A percentile compares a stretch with the other conserved stretches of the same genome.
phyloP scores from a whole-genome alignment of 2,329 filamentous ascomycete genomes.

The Aspergillus phoenicis region DNA sequence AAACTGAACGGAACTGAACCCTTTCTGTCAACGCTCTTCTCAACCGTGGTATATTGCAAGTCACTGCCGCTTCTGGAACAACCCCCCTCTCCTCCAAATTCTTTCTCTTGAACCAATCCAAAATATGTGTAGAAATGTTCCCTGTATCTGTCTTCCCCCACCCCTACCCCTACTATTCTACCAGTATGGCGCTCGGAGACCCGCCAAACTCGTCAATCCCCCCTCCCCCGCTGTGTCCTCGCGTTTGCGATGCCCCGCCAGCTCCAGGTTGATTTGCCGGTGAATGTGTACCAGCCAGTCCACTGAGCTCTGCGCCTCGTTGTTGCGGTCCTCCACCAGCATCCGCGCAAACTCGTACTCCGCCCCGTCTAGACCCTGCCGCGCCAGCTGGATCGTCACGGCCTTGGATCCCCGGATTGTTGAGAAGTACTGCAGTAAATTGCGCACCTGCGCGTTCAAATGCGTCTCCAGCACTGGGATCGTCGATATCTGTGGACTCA shows the following conservation, averaged over 20 bases:
- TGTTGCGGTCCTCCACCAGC: slow-evolving; percentile 92
- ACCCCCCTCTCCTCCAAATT: neutral
- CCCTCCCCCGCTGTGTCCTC: slow-evolving; percentile 47
- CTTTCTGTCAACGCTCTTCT: slow-evolving; percentile 4
- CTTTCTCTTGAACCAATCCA: no score
- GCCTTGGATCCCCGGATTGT: slow-evolving; percentile 82
- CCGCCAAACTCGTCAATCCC: slow-evolving; percentile 49
- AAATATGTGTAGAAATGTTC: no score
- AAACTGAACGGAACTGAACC: neutral
- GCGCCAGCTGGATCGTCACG: slow-evolving; percentile 82
- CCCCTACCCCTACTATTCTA: slow-evolving; percentile 18
- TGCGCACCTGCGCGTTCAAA: slow-evolving; percentile 91
- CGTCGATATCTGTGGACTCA: slow-evolving; percentile 79
- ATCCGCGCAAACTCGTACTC: slow-evolving; percentile 95
- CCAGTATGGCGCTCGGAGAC: slow-evolving; percentile 51
- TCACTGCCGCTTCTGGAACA: slow-evolving; percentile 3
- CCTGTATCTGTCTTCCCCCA: neutral
- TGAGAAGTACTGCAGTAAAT: slow-evolving; percentile 85
- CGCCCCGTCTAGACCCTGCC: slow-evolving; percentile 89
- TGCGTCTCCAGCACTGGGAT: slow-evolving; percentile 87
- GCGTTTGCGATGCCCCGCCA: slow-evolving; percentile 55
- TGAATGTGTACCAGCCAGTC: slow-evolving; percentile 98
- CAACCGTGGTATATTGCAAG: slow-evolving; percentile 14
- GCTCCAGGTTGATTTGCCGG: slow-evolving; percentile 86
- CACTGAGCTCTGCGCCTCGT: slow-evolving; percentile 96